Percentiles rank a stretch among this genome's conserved stretches.
These are phyloP conservation scores for Xerocomus cyaneibrunnescens DNA, from an alignment of 1,284 basidiomycete species.

Conservation along the genomic window DNA sequence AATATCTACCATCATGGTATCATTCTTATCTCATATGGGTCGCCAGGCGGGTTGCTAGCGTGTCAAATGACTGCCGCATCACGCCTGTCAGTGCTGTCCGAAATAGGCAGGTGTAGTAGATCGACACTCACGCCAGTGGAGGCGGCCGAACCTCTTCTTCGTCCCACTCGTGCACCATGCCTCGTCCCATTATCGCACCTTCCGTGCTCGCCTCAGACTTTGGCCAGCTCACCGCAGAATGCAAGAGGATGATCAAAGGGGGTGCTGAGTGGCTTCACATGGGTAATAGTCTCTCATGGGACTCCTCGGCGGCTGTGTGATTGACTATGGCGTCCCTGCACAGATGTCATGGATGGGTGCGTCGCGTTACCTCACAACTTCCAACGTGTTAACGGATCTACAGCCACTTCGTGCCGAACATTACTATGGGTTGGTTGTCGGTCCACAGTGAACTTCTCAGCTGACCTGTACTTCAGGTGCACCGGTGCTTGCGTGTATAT, in stretches of 20 bases:
- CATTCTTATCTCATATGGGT: not conserved
- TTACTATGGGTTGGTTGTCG: conserved; percentile 78
- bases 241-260: conserved; percentile 87
- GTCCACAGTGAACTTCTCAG: not conserved
- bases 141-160: conserved; percentile 5
- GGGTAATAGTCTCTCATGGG: conserved; percentile 54
- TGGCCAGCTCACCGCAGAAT: conserved; percentile 88
- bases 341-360: conserved; percentile 98
- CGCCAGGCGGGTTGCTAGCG: no score
- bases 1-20: not conserved
- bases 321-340: conserved; percentile 6
- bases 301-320: conserved; percentile 4
- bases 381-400: conserved; percentile 9
- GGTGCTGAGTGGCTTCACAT: conserved; percentile 97
- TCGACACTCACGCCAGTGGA: conserved; percentile 8
- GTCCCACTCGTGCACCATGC: conserved; percentile 50
- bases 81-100: not conserved
- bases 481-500: conserved; percentile 87
- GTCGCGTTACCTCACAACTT: not conserved
- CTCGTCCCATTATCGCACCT: conserved; percentile 84
- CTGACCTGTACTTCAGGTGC: conserved; percentile 57
- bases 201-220: conserved; percentile 95
- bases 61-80: no score
- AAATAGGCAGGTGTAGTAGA: conserved; percentile 31
- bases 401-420: conserved; percentile 98